Evolutionary conservation across 176 grass and related monocot species (phyloP), one percentile per base, ranked within the genome.

Genomic region (Eragrostis curvula): DNA sequence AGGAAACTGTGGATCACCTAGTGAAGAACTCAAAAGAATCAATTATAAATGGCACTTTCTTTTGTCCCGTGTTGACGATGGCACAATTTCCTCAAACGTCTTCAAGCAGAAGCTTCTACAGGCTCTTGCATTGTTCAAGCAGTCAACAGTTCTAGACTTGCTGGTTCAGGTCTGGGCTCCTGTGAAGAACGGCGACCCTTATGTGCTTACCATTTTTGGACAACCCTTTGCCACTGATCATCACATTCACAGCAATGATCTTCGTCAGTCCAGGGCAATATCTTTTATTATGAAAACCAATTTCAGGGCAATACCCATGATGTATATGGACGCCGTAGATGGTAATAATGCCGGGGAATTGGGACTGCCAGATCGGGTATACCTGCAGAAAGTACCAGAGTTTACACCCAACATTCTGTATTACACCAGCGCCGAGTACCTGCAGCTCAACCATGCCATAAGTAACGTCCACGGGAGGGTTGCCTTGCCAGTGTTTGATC

Each of bases 321-420:
- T 69, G 74, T 99, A 99, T 61, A 84, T 91, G 75, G 96, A 96
- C 73, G 90, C 93, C 55, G 83, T 91, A 43, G 93, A 96, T 61
- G 96, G 82, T 62, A 92, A 93, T 15, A 85, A 89, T 72, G 78
- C 63, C 73, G 71, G 70, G 59, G 90, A 90, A 48, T 69, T 99
- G 53, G 96, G 96, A 6, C 70, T 99, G 63, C 96, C 96, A 47
- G 96, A 93, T 7, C 93, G 96, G 68, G 96, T 99, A 1, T 99
- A 88, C 65, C 89, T 86, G 68, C 93, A 93, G 27, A 99, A 89
- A 50, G 89, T 96, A 71, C 96, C 96, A 2, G 96, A 99, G 63
- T 99, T 93, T 93, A 96, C 96, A n/a, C 96, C 96, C 36, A 88
- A 96, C 78, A 93, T 99, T 60, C 93, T 96, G 87, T 96, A 91